Evolutionary conservation across 257 asterid species (phyloP), one percentile per base, ranked within the genome.

Genomic region (Linderniella brevidens): DNA sequence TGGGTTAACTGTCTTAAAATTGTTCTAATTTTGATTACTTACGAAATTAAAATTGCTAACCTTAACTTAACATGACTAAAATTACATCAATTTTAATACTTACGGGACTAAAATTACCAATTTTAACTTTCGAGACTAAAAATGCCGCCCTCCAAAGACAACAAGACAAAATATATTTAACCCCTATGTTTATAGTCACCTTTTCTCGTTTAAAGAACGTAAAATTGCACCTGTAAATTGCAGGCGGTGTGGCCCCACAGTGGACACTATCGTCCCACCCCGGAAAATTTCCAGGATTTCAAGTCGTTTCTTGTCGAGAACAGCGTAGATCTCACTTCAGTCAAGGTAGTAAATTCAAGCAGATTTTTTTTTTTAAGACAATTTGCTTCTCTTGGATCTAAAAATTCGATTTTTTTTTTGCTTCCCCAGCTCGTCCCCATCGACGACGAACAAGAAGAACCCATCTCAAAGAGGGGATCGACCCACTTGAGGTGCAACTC

Each of bases 241-340:
- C 77, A 83, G 95, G 96, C 94, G 48, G 90, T 84, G 36, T 88
- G 98, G 98, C 98, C 95, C 68, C 93, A 87, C 68, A 87, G 93
- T 50, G 97, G 97, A 32, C 97, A 87, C 63, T 87, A 87, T 59
- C 74, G 71, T 25, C 95, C 95, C 9, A 87, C 97, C 5, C 75
- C 78, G 8, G 97, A 87, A 54, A 87, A 83, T 54, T 87, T 87
- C 47, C 77, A 76, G 56, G 93, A 87, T 41, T 74, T 83, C 51
- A 41, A 71, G 56, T 64, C 78, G 17, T 87, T 82, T 63, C 74
- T 87, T 17, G 60, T 25, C 50, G 95, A 87, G 49, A 75, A 68
- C 58, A 56, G 75, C 29, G 78, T 80, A 32, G 86, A 83, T 57
- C 92, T 87, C 50, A 58, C 55, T 19, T 65, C 66, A 59, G 95